Conservation (phyloP, 768 basidiomycete genomes). For the Rhizopogon roseolus region DNA sequence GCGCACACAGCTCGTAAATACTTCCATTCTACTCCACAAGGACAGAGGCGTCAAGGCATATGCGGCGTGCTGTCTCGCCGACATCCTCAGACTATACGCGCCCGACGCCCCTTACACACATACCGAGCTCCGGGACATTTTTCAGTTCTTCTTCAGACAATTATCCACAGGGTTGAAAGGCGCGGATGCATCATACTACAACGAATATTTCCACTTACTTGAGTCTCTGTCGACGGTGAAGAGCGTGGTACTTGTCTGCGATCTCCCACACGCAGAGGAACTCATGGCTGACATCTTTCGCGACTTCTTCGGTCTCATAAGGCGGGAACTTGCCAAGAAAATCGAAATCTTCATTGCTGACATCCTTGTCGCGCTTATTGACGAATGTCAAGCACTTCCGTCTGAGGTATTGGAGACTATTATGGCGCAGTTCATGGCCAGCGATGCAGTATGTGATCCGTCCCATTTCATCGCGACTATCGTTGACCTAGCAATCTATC, state of each 20-base stretch:
- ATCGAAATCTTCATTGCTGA: conserved; percentile 85
- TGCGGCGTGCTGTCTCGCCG: conserved; percentile 90
- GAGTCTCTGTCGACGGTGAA: conserved; percentile 93
- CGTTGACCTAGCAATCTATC: conserved; percentile 4
- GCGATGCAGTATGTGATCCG: conserved; percentile 54
- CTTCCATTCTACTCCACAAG: conserved; percentile 84
- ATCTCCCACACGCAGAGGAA: conserved; percentile 83
- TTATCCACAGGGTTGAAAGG: conserved; percentile 71
- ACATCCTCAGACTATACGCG: conserved; percentile 89
- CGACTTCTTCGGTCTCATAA: conserved; percentile 75
- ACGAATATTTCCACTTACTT: conserved; percentile 92
- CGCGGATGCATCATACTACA: conserved; percentile 78
- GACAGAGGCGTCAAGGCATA: conserved; percentile 96
- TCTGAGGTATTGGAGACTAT: conserved; percentile 74
- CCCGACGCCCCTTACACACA: conserved; percentile 96
- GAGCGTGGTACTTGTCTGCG: conserved; percentile 90
- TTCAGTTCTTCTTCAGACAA: conserved; percentile 93
- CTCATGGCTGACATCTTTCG: conserved; percentile 81
- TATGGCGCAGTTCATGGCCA: conserved; percentile 82
- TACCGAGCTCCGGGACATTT: conserved; percentile 88
- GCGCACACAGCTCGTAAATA: conserved; percentile 75
- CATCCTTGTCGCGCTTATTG: conserved; percentile 84
- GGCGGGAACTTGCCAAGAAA: conserved; percentile 73
- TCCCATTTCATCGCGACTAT: neutral
- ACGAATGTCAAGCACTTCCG: conserved; percentile 79